Base-by-base conservation (phyloP, 176 grass and related monocot genomes). In the Rhynchospora breviuscula region DNA sequence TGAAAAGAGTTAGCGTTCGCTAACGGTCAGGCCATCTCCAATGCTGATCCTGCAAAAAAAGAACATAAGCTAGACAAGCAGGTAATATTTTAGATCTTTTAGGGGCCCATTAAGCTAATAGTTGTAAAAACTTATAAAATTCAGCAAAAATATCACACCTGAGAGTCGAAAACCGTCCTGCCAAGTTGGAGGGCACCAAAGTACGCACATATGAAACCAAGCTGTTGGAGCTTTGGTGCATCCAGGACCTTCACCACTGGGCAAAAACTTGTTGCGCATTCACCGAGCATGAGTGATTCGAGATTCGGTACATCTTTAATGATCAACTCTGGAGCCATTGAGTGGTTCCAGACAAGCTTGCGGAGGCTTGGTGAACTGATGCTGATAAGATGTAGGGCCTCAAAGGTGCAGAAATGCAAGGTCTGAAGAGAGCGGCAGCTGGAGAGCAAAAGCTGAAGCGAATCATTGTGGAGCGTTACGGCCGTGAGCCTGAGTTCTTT, bases 271-370 rank as follows among this genome's bases (percentile, higher is more conserved):
- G 51, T 79, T 57, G 75, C 40, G 47, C 4, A 14, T 14, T 59
- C 75, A 18, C 9, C 17, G 0, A 79, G 59, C 26, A 31, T 79
- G 2, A 79, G 59, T 31, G 49, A 59, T 17, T 35, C 51, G 15
- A 79, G 52, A 15, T 79, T 56, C 14, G 75, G 75, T 31, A 52
- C 75, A 58, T 79, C 54, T 79, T 79, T 52, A 17, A 79, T 79
- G 10, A 31, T 79, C 14, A 59, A 25, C 22, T 79, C 75, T 17
- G n/a, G 35, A 40, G 35, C 35, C 35, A 0, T 40, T 40, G 35
- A 40, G 35, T 40, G 4, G 35, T 40, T 40, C 35, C 35, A 40
- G 35, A 46, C 54, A 11, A 79, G 47, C 23, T 59, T 40, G 18
- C 51, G 8, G 5, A 79, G 54, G 6, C 26, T 79, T 10, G 29